A percentile compares a stretch with the other conserved stretches of the same genome.
phyloP scores from a whole-genome alignment of 2,329 filamentous ascomycete species.

The Hyphodiscus sp. region DNA sequence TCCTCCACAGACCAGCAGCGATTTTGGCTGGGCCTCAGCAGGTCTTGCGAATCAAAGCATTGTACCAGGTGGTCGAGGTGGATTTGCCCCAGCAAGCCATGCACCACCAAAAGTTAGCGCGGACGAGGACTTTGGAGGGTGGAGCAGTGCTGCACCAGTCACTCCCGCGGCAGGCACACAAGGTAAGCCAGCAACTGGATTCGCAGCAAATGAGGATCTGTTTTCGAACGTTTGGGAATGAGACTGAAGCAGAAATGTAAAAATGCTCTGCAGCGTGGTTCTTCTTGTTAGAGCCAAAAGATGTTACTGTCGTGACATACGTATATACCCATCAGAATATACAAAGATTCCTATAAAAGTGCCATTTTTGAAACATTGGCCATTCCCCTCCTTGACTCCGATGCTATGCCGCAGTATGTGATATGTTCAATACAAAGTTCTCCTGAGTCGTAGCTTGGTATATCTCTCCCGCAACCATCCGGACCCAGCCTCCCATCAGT shows the following conservation, averaged over 20 bases:
- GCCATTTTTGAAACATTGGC: not conserved
- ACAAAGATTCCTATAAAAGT: conserved; percentile 1
- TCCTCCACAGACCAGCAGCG: conserved; percentile 37
- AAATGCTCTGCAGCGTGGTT: not conserved
- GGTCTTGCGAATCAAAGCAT: conserved; percentile 51
- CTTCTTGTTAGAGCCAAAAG: not conserved
- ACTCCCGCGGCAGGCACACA: conserved; percentile 37
- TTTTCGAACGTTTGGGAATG: conserved; percentile 96
- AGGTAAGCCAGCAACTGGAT: conserved; percentile 51
- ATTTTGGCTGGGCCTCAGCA: conserved; percentile 53
- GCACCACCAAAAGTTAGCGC: conserved; percentile 64
- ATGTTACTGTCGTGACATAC: not conserved
- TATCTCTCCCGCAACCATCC: not conserved
- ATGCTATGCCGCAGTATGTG: conserved; percentile 27
- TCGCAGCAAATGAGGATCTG: conserved; percentile 72
- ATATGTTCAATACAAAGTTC: conserved; percentile 20
- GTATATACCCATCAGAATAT: conserved; percentile 6
- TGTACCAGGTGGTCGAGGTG: conserved; percentile 56
- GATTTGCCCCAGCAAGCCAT: conserved; percentile 45
- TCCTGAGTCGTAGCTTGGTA: not conserved
- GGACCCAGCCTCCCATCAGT: conserved; percentile 23
- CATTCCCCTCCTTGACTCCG: conserved; percentile 22
- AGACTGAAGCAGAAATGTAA: conserved; percentile 16
- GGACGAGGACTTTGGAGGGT: conserved; percentile 94
- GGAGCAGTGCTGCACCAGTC: conserved; percentile 67